phyloP scores from a whole-genome alignment of 371 early-diverging fungal genomes.

The Mortierella sp. region DNA sequence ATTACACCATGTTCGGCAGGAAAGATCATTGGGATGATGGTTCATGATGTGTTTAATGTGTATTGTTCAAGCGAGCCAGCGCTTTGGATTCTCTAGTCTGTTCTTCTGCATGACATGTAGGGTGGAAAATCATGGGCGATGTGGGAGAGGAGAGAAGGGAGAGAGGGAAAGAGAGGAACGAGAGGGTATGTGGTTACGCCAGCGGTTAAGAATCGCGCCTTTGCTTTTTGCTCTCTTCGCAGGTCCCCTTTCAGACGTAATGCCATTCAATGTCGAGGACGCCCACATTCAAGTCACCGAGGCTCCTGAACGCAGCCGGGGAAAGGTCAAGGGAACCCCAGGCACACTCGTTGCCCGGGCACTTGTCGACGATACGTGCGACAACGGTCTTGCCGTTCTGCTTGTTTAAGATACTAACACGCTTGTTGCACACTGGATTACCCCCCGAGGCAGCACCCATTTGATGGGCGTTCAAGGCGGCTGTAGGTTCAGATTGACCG shows the following conservation, averaged over 20 bases:
- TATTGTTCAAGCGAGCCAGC: not conserved
- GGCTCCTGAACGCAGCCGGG: conserved; percentile 37
- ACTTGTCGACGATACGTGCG: conserved; percentile 44
- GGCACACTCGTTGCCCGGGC: conserved; percentile 42
- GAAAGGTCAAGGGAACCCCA: conserved; percentile 44
- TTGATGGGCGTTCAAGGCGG: conserved; percentile 40
- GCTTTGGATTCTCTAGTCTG: not conserved
- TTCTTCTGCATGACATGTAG: no score
- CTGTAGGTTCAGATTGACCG: conserved; percentile 26
- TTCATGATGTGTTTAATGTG: not conserved
- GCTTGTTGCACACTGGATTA: conserved; percentile 31
- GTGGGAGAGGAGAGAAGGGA: no score
- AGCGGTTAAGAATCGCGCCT: no score
- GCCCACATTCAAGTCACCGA: conserved; percentile 26
- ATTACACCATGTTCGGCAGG: no score
- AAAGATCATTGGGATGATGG: not conserved
- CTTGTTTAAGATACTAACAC: conserved; percentile 24
- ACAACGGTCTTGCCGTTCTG: conserved; percentile 34
- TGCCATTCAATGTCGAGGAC: conserved; percentile 45
- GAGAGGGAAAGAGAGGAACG: no score
- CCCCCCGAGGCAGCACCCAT: conserved; percentile 40
- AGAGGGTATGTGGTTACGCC: not conserved
- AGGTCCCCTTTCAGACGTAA: conserved; percentile 39
- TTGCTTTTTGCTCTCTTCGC: no score
- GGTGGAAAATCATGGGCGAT: no score